Conservation (phyloP, 2,329 filamentous ascomycete species). For the Parascedosporium putredinis region DNA sequence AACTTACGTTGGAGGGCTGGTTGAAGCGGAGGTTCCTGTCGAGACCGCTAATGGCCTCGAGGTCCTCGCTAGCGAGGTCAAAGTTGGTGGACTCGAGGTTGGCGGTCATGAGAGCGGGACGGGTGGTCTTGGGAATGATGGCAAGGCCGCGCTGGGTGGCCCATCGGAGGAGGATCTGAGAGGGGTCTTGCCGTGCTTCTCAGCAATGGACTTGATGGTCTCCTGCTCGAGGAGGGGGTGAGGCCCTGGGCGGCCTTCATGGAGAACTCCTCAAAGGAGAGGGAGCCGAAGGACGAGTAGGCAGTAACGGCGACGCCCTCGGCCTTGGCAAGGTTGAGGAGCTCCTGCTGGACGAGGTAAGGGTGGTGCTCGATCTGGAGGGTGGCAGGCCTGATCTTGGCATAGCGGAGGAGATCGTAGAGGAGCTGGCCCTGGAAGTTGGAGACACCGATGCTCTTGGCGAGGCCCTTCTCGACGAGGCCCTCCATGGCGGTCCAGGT, state of each 20-base stretch:
- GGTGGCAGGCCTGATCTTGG: conserved; percentile 61
- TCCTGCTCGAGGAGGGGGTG: conserved; percentile 62
- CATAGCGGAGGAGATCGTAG: conserved; percentile 71
- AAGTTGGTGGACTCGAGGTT: conserved; percentile 60
- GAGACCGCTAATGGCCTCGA: conserved; percentile 55
- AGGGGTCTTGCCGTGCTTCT: conserved; percentile 61
- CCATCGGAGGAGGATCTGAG: conserved; percentile 80
- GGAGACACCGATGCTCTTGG: conserved; percentile 66
- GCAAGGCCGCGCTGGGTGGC: conserved; percentile 72
- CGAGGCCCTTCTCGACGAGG: conserved; percentile 58
- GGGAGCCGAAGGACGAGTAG: conserved; percentile 75
- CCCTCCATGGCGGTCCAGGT: conserved; percentile 76
- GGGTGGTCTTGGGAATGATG: conserved; percentile 71
- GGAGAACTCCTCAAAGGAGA: conserved; percentile 68
- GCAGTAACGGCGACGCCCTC: conserved; percentile 68
- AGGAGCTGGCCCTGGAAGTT: conserved; percentile 74
- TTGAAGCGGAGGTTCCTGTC: conserved; percentile 65
- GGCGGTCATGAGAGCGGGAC: conserved; percentile 40
- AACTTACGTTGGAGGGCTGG: conserved; percentile 55
- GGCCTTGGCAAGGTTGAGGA: conserved; percentile 58
- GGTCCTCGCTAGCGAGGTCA: conserved; percentile 53
- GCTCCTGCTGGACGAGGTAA: conserved; percentile 66
- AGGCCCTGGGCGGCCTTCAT: conserved; percentile 54
- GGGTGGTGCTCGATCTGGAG: conserved; percentile 89
- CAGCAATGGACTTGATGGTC: conserved; percentile 52